A percentile compares a stretch with the other conserved stretches of the same genome.
These are phyloP conservation scores for Verticillium zaregamsianum DNA, from an alignment of 2,329 filamentous ascomycete genomes.

Conservation along the genomic window DNA sequence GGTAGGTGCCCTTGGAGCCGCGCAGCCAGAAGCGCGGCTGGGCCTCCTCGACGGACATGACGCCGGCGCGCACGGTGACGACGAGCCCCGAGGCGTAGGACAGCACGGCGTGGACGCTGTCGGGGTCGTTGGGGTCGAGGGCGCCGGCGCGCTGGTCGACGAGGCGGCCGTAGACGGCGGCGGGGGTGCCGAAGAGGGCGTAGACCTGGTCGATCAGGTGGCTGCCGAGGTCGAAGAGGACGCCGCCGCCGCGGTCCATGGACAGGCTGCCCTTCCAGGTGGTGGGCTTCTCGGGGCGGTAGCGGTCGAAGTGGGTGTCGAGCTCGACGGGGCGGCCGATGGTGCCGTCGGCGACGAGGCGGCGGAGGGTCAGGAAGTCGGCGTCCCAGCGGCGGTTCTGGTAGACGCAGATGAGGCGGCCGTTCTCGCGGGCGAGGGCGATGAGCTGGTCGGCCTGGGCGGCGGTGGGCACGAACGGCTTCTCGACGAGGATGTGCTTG, in stretches of 20 bases:
- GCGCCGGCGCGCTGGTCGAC: constrained; percentile 57
- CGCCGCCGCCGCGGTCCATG: constrained; percentile 60
- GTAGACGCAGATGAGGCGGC: constrained; percentile 61
- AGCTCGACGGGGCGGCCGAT: constrained; percentile 74
- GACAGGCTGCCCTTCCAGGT: constrained; percentile 64
- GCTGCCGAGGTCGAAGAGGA: constrained; percentile 69
- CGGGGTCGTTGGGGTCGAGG: constrained; percentile 45
- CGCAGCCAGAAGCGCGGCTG: constrained; percentile 76
- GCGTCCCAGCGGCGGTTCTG: constrained; percentile 76
- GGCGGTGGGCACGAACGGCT: constrained; percentile 73
- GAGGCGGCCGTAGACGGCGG: constrained; percentile 62
- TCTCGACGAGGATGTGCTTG: constrained; percentile 79
- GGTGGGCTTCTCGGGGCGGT: constrained; percentile 54
- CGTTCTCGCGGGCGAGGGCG: constrained; percentile 44
- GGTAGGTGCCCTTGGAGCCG: constrained; percentile 70
- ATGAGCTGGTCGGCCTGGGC: constrained; percentile 63
- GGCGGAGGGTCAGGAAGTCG: constrained; percentile 68
- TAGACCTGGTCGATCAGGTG: constrained; percentile 75
- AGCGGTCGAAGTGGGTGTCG: constrained; percentile 76
- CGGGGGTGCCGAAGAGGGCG: constrained; percentile 64
- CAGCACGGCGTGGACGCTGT: constrained; percentile 60
- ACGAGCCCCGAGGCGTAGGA: constrained; percentile 61
- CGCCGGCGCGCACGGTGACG: constrained; percentile 65
- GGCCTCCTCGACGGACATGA: constrained; percentile 62
- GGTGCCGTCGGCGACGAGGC: constrained; percentile 53